A percentile compares a stretch with the other conserved stretches of the same genome.
Evolutionary conservation across 2,329 filamentous ascomycete genomes (phyloP).

Genomic region (Septoria petroselini): DNA sequence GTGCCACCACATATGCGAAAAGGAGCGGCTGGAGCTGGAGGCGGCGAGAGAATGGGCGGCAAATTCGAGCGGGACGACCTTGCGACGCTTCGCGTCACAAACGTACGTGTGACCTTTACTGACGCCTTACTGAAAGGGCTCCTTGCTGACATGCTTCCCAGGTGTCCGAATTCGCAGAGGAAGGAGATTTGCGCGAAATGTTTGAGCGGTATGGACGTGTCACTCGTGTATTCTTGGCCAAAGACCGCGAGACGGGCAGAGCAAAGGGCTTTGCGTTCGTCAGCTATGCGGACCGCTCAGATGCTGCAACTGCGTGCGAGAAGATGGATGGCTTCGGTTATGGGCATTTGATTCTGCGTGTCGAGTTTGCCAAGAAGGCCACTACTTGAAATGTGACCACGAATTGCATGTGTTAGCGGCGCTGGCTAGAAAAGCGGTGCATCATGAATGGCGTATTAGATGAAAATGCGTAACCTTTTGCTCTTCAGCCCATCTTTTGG

Average conservation of each 20-base stretch:
- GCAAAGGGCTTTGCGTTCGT: constrained; percentile 99
- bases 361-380: constrained; percentile 76
- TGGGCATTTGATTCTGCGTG: constrained; percentile 79
- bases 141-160: constrained; percentile 43
- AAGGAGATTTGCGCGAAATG: constrained; percentile 91
- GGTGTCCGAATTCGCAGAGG: constrained; percentile 97
- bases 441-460: not conserved
- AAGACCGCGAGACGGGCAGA: constrained; percentile 91
- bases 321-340: constrained; percentile 97
- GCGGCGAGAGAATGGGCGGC: constrained; percentile 80
- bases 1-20: constrained; percentile 91
- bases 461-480: not conserved
- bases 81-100: constrained; percentile 94
- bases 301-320: constrained; percentile 88
- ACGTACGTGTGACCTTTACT: constrained; percentile 61
- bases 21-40: constrained; percentile 58
- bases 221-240: constrained; percentile 94
- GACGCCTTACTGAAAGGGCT: no score
- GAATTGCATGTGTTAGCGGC: constrained; percentile 5
- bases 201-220: constrained; percentile 97
- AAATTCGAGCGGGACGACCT: constrained; percentile 97
- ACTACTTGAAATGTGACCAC: constrained; percentile 24
- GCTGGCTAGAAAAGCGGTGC: constrained; percentile 4
- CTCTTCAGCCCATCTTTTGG: no score
- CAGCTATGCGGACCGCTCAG: constrained; percentile 84